Percentiles rank a stretch among this genome's conserved stretches.
Conservation (phyloP, 2,329 filamentous ascomycete species). For the Ophiocordyceps unilateralis region DNA sequence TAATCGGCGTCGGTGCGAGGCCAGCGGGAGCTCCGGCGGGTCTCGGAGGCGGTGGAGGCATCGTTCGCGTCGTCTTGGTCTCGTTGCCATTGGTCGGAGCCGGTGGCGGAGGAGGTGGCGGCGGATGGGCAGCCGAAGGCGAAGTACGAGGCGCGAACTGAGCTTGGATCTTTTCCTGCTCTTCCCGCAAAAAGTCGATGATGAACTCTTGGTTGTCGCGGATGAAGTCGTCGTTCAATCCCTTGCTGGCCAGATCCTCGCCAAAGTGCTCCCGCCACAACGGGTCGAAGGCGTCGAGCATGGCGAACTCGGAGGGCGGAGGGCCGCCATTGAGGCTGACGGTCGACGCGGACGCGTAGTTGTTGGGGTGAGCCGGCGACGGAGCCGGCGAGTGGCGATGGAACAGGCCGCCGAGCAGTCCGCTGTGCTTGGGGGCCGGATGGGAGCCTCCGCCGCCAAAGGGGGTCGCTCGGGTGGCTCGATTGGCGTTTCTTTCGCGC, state of each 20-base stretch:
- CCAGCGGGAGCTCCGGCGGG: slow-evolving; percentile 3
- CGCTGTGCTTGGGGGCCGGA: slow-evolving; percentile 20
- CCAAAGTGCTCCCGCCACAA: slow-evolving; percentile 49
- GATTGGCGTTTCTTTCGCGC: slow-evolving; percentile 86
- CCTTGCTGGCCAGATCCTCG: slow-evolving; percentile 43
- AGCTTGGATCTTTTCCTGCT: slow-evolving; percentile 24
- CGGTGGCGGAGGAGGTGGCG: slow-evolving; percentile 11
- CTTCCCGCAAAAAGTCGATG: slow-evolving; percentile 43
- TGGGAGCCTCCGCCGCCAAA: slow-evolving; percentile 39
- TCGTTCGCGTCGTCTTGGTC: slow-evolving; percentile 13
- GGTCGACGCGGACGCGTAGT: slow-evolving; percentile 28
- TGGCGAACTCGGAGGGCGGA: slow-evolving; percentile 37
- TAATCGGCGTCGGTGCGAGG: slow-evolving; percentile 2
- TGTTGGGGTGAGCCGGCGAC: slow-evolving; percentile 29
- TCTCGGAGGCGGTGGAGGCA: slow-evolving; percentile 16
- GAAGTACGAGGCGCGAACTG: slow-evolving; percentile 6
- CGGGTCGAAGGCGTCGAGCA: slow-evolving; percentile 46
- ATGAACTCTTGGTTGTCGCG: slow-evolving; percentile 53
- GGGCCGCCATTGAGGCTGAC: slow-evolving; percentile 28
- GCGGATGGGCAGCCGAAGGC: slow-evolving; percentile 4
- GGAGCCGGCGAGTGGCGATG: slow-evolving; percentile 42
- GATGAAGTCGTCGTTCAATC: slow-evolving; percentile 48
- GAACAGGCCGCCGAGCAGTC: slow-evolving; percentile 43
- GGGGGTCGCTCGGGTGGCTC: slow-evolving; percentile 62
- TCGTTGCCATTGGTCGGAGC: slow-evolving; percentile 15